Conservation (phyloP, 75 land plant genomes). For the Gnetum montanum region DNA sequence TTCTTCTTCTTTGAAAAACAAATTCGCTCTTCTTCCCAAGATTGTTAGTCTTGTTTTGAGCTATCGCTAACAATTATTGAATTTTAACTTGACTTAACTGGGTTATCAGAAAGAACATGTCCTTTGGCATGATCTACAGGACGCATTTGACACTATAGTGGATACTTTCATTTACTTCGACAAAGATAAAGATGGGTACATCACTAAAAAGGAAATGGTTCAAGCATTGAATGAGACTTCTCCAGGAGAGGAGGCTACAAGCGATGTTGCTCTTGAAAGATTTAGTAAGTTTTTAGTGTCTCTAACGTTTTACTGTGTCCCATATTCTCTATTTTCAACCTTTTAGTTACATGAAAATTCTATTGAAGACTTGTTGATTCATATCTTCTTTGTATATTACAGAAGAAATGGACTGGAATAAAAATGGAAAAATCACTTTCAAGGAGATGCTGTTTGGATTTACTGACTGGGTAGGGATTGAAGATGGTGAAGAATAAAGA, state of each 20-base stretch:
- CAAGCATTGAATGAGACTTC: constrained; percentile 72
- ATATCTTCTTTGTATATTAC: constrained; percentile 15
- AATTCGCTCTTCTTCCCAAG: neutral
- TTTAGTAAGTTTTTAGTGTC: constrained; percentile 43
- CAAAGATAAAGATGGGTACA: constrained; percentile 93
- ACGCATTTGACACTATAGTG: constrained; percentile 76
- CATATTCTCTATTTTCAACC: neutral
- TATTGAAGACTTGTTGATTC: neutral
- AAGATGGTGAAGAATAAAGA: constrained; percentile 64
- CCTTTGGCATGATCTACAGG: constrained; percentile 70
- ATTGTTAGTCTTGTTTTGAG: neutral
- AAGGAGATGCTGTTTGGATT: constrained; percentile 94
- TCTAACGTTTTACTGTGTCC: neutral
- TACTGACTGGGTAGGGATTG: constrained; percentile 87
- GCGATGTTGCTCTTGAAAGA: constrained; percentile 82
- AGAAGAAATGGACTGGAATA: constrained; percentile 99
- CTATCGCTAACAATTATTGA: neutral
- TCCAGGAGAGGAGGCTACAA: constrained; percentile 58
- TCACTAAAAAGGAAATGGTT: constrained; percentile 87
- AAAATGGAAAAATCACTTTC: constrained; percentile 76
- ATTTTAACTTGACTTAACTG: constrained; percentile 15
- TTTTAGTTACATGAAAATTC: neutral
- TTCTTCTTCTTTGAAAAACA: neutral
- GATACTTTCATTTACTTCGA: constrained; percentile 94
- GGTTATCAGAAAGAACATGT: constrained; percentile 52